These are phyloP conservation scores for Clavariopsis aquatica DNA, from an alignment of 495 filamentous ascomycete genomes.

Conservation along the genomic window DNA sequence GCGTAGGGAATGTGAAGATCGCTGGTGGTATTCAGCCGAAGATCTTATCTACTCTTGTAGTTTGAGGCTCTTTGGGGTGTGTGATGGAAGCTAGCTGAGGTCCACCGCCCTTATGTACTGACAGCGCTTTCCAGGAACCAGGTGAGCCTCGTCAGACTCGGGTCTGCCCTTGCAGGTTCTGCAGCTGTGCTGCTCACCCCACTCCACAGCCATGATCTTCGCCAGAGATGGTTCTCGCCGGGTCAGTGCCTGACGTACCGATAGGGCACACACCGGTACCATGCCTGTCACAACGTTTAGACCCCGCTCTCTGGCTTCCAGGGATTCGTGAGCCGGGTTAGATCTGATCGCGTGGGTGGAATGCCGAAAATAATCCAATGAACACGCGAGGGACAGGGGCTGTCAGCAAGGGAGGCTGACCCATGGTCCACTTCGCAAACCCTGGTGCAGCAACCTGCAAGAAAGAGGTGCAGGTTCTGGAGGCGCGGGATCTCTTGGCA, in stretches of 20 bases:
- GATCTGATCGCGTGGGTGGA: not conserved
- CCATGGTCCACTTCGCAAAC: constrained; percentile 19
- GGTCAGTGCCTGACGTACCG: constrained; percentile 5
- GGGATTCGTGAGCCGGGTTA: not conserved
- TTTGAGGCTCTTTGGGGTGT: not conserved
- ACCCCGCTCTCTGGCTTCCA: not conserved
- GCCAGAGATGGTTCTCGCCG: constrained; percentile 1
- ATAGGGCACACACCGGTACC: constrained; percentile 8
- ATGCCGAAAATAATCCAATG: constrained; percentile 7
- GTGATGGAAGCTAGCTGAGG: constrained; percentile 6
- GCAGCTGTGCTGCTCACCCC: constrained; percentile 8
- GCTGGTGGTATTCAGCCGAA: not conserved
- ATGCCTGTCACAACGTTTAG: constrained; percentile 17
- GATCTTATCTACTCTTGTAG: not conserved
- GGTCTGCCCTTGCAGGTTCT: constrained; percentile 5
- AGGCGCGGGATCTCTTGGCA: constrained; percentile 2
- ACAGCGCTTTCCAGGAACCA: constrained; percentile 10
- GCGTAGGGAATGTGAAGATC: not conserved
- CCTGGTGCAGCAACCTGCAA: constrained; percentile 11
- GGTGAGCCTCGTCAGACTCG: constrained; percentile 21
- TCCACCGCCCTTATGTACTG: constrained; percentile 27
- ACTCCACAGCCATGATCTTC: not conserved
- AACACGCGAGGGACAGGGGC: not conserved
- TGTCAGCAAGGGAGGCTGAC: constrained; percentile 10
- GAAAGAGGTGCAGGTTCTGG: not conserved